phyloP scores from a whole-genome alignment of 148 eudicot genomes.

The Suaeda aralocaspica region DNA sequence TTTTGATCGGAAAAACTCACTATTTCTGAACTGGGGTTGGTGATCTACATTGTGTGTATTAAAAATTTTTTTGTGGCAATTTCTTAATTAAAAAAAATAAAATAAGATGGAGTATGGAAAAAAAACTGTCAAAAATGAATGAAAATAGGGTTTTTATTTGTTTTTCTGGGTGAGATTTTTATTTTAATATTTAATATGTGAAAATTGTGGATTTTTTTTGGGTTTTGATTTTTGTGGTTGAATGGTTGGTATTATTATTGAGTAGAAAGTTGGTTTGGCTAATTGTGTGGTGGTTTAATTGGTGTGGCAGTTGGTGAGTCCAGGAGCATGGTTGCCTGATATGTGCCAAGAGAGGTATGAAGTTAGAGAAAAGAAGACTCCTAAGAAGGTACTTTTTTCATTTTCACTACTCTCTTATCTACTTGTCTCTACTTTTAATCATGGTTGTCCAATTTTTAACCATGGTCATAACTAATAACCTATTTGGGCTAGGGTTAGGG shows the following conservation, averaged over 20 bases:
- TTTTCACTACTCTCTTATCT: background rate
- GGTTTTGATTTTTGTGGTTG: background rate
- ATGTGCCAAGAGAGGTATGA: conserved; percentile 75
- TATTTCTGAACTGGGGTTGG: no score
- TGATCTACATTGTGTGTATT: no score
- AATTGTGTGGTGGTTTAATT: conserved; percentile 6
- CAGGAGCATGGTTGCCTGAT: conserved; percentile 83
- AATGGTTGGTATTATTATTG: background rate
- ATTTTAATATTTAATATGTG: background rate
- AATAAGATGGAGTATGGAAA: no score
- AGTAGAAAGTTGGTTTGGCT: background rate
- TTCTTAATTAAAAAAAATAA: no score
- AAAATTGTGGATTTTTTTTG: background rate
- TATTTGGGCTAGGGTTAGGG: no score
- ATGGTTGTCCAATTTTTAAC: no score
- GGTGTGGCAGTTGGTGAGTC: conserved; percentile 61
- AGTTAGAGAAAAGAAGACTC: conserved; percentile 79
- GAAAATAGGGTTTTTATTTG: background rate
- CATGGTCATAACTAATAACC: no score
- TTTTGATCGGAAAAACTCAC: no score
- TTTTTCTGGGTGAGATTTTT: no score
- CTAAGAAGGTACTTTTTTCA: conserved; percentile 59
- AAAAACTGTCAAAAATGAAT: no score
- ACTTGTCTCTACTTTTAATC: no score
- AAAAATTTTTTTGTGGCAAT: no score